Conservation (phyloP, 768 basidiomycete species). For the Mycena latifolia region DNA sequence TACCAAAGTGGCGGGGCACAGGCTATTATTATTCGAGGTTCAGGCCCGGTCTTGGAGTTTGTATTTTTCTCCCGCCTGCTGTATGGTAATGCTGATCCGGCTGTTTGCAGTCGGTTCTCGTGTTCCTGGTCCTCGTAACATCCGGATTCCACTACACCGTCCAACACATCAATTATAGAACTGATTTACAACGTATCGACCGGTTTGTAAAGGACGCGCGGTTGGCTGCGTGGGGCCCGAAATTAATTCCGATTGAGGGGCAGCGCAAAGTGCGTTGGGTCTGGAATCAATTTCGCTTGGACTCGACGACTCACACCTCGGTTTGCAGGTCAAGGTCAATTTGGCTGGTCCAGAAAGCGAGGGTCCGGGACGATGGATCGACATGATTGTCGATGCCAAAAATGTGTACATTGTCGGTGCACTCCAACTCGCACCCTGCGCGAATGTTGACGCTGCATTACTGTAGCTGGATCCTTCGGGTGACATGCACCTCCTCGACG, state of each 20-base stretch:
- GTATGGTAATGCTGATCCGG: neutral
- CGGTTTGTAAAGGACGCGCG: constrained; percentile 71
- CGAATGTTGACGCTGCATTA: constrained; percentile 7
- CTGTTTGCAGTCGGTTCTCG: constrained; percentile 71
- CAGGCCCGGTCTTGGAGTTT: constrained; percentile 19
- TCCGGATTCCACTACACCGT: constrained; percentile 87
- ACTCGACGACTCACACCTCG: constrained; percentile 23
- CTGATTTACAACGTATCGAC: constrained; percentile 69
- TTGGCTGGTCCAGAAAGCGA: constrained; percentile 58
- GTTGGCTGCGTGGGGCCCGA: constrained; percentile 85
- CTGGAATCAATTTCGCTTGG: neutral
- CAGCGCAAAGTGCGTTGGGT: constrained; percentile 71
- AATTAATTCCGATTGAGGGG: constrained; percentile 70
- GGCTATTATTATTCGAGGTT: constrained; percentile 98
- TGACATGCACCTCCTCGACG: constrained; percentile 68
- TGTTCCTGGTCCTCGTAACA: constrained; percentile 83
- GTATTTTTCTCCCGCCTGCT: constrained; percentile 19
- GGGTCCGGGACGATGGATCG: constrained; percentile 76
- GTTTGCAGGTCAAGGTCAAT: constrained; percentile 77
- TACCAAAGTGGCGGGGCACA: constrained; percentile 96
- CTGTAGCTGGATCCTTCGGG: constrained; percentile 73
- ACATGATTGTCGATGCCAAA: constrained; percentile 85
- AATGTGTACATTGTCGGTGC: constrained; percentile 80
- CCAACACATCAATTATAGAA: constrained; percentile 79
- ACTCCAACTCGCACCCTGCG: neutral